phyloP scores from a whole-genome alignment of 257 asterid species.

The Nicotiana attenuata region DNA sequence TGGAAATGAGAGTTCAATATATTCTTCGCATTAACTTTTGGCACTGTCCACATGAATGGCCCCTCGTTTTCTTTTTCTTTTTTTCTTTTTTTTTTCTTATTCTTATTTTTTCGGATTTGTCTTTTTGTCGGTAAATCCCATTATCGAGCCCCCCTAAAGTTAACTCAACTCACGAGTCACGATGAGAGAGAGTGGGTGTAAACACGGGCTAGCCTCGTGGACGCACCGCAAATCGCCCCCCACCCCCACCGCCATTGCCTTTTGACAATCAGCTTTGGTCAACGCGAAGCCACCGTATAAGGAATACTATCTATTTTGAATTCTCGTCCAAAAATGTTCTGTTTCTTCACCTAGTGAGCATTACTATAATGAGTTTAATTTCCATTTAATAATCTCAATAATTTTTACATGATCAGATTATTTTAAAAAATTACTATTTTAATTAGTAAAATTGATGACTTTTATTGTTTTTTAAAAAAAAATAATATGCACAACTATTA shows the following conservation, averaged over 20 bases:
- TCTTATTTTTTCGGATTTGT: not conserved
- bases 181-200: not conserved
- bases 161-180: constrained; percentile 3
- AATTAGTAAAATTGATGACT: no score
- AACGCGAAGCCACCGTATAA: not conserved
- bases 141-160: not conserved
- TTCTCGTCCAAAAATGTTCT: no score
- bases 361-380: no score
- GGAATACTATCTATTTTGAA: no score
- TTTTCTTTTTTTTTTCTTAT: no score
- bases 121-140: not conserved
- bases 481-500: no score
- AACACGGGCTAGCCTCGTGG: not conserved
- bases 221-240: not conserved
- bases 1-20: not conserved
- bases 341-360: no score
- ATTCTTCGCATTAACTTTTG: not conserved
- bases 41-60: not conserved
- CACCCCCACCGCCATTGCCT: not conserved
- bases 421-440: no score
- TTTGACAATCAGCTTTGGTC: not conserved
- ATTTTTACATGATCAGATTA: no score
- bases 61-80: not conserved
- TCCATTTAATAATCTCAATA: no score
- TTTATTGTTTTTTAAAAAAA: no score